Base-by-base conservation (phyloP, 2,329 filamentous ascomycete species). In the Aspergillus sp. region DNA sequence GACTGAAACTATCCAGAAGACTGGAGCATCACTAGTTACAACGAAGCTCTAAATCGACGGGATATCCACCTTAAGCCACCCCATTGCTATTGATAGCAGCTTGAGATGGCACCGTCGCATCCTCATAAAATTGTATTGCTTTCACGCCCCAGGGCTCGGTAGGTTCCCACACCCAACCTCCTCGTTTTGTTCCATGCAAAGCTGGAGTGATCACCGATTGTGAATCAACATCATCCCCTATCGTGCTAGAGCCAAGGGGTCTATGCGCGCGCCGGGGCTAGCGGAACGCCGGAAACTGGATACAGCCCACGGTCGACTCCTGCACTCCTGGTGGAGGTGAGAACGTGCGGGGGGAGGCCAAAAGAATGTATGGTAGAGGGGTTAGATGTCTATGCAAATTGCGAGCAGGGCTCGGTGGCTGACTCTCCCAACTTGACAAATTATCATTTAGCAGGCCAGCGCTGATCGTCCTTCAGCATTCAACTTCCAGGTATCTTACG, bases 1-100 rank as follows among this genome's bases (percentile, higher is more conserved):
- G 33, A 47, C 61, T 71, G 70, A 72, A 72, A 71, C 69, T 40
- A 66, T 71, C 68, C 69, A 70, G 68, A 72, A 69, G 56, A 60
- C 68, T 69, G 69, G 68, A 72, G 69, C 57, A 60, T 34, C 52
- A 17, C 57, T 54, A n/a, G n/a, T n/a, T n/a, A 34, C 11, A 37
- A 37, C 15, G 12, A 57, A 46, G 37, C 55, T 54, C 51, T 41
- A 13, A 20, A 13, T 24, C 30, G 8, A 46, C 49, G 8, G 11
- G 22, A 27, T 13, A 54, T 54, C 34, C 34, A 46, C 34, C 41
- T 33, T 47, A 22, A 12, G 20, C 4, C 24, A 30, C 27, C 30
- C 24, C 47, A 27, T 56, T 17, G 15, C 30, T 44, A 41, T 45
- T 30, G 11, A 51, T 51, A 51, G 39, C 27, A 27, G n/a, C 24